These are phyloP conservation scores for Fraxinus angustifolia DNA, from an alignment of 305 asterid genomes.

Conservation along the genomic window DNA sequence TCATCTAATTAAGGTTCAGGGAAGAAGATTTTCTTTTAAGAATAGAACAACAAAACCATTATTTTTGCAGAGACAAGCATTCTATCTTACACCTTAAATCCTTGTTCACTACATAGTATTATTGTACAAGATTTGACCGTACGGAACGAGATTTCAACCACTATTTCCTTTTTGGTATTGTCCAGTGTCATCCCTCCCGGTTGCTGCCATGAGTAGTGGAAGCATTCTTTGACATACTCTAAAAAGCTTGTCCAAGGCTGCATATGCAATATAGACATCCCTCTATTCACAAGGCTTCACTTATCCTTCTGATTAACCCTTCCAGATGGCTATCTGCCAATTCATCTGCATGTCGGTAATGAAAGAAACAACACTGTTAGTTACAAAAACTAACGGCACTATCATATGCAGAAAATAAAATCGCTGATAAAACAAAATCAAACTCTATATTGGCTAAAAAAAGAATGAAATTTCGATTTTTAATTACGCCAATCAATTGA, in stretches of 20 bases:
- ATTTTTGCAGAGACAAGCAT: not conserved
- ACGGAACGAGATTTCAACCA: not conserved
- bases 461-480: not conserved
- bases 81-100: not conserved
- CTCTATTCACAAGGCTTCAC: conserved; percentile 3
- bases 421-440: not conserved
- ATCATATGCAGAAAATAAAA: not conserved
- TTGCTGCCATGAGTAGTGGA: not conserved
- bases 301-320: not conserved
- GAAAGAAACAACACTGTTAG: not conserved
- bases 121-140: not conserved
- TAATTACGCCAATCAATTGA: not conserved
- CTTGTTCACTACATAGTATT: not conserved
- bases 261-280: conserved; percentile 23
- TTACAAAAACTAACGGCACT: not conserved
- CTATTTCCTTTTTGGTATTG: not conserved
- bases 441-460: not conserved
- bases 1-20: not conserved
- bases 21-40: not conserved
- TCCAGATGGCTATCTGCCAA: not conserved
- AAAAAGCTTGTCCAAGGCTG: conserved; percentile 10
- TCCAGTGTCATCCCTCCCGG: not conserved
- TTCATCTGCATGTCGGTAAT: not conserved
- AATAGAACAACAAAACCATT: not conserved
- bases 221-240: not conserved